phyloP scores from a whole-genome alignment of 1,284 basidiomycete species.

The Quambalaria eucalypti region DNA sequence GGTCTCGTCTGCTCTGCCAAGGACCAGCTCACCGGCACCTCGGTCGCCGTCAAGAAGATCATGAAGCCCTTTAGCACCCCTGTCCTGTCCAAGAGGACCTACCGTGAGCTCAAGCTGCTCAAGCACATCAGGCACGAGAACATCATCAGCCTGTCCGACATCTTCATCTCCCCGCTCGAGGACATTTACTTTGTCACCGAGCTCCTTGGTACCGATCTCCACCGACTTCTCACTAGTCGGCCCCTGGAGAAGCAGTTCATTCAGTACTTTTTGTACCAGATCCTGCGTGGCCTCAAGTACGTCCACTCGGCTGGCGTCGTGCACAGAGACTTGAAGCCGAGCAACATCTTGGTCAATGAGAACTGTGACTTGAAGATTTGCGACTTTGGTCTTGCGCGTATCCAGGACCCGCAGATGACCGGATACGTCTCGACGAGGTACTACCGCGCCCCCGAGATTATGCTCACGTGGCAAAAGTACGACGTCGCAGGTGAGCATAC shows the following conservation, averaged over 20 bases:
- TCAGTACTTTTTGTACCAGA: slow-evolving; percentile 98
- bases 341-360: slow-evolving; percentile 98
- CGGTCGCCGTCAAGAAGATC: slow-evolving; percentile 97
- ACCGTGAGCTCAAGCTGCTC: slow-evolving; percentile 93
- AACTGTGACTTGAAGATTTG: slow-evolving; percentile 99
- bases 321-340: slow-evolving; percentile 94
- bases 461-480: slow-evolving; percentile 99
- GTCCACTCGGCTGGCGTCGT: slow-evolving; percentile 99
- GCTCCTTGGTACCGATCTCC: slow-evolving; percentile 91
- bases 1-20: slow-evolving; percentile 67
- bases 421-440: slow-evolving; percentile 98
- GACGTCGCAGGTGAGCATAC: slow-evolving; percentile 60
- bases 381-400: slow-evolving; percentile 90
- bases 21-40: slow-evolving; percentile 87
- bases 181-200: slow-evolving; percentile 98
- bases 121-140: slow-evolving; percentile 99
- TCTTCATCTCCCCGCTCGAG: slow-evolving; percentile 96
- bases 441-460: slow-evolving; percentile 98
- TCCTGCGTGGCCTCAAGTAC: slow-evolving; percentile 94
- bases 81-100: slow-evolving; percentile 94
- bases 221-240: slow-evolving; percentile 87
- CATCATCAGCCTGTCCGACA: slow-evolving; percentile 96
- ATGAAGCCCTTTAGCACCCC: slow-evolving; percentile 97
- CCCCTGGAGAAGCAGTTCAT: slow-evolving; percentile 99
- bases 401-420: slow-evolving; percentile 97